Conservation (phyloP, 2,329 filamentous ascomycete genomes). For the Arthrobotrys sphaeroides region DNA sequence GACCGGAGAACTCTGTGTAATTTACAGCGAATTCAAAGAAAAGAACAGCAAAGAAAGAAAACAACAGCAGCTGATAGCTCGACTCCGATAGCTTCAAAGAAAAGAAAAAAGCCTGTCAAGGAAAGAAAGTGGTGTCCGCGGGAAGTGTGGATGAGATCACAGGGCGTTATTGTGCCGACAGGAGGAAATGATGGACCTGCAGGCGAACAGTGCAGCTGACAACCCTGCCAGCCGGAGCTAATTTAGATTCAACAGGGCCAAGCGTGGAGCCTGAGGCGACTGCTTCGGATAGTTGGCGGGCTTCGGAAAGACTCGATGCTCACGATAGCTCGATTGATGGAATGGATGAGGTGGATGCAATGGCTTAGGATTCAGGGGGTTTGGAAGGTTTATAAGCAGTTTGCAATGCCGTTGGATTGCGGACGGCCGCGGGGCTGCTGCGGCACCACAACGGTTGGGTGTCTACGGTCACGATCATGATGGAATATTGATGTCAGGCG, state of each 20-base stretch:
- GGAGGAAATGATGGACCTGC: constrained; percentile 45
- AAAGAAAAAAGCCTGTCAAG: constrained; percentile 13
- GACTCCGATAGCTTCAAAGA: neutral
- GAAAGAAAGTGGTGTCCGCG: constrained; percentile 3
- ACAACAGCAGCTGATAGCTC: constrained; percentile 3
- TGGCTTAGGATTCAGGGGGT: neutral
- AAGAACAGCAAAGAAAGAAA: neutral
- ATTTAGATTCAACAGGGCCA: neutral
- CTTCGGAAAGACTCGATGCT: constrained; percentile 4
- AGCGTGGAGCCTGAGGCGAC: neutral
- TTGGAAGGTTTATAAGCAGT: neutral
- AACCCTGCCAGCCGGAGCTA: constrained; percentile 19
- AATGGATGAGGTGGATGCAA: neutral
- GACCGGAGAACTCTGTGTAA: constrained; percentile 4
- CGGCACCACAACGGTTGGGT: constrained; percentile 1
- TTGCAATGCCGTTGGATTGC: neutral
- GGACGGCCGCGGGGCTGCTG: neutral
- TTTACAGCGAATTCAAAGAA: neutral
- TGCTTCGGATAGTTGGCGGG: neutral
- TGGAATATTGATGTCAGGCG: constrained; percentile 6
- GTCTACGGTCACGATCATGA: too few relatives aligned
- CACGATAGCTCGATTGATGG: neutral
- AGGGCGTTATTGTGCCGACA: constrained; percentile 32
- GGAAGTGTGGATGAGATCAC: constrained; percentile 47
- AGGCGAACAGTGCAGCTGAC: constrained; percentile 51